Percentiles rank a stretch among this genome's conserved stretches.
phyloP scores from a whole-genome alignment of 495 filamentous ascomycete genomes.

The Ramalina peruviana region DNA sequence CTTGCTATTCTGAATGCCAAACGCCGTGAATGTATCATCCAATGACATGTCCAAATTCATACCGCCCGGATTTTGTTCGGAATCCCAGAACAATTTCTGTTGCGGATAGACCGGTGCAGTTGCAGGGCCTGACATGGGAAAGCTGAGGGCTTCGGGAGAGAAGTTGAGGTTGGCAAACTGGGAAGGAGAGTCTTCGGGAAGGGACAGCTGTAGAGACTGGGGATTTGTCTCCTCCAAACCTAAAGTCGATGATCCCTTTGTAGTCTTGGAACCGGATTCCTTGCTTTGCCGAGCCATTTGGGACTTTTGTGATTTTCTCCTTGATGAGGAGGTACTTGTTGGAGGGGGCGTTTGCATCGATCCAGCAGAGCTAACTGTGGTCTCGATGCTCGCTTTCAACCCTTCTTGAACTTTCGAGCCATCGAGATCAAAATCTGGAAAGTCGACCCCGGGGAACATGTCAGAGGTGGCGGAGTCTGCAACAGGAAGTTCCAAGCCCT shows the following conservation, averaged over 20 bases:
- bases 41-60: slow-evolving; percentile 38
- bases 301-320: slow-evolving; percentile 22
- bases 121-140: slow-evolving; percentile 55
- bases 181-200: slow-evolving; percentile 29
- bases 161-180: slow-evolving; percentile 43
- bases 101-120: slow-evolving; percentile 52
- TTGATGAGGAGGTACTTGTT: slow-evolving; percentile 37
- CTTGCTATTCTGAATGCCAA: slow-evolving; percentile 7
- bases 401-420: slow-evolving; percentile 1
- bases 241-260: slow-evolving; percentile 10
- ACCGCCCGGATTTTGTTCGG: slow-evolving; percentile 33
- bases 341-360: slow-evolving; percentile 57
- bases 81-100: slow-evolving; percentile 63
- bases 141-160: slow-evolving; percentile 54
- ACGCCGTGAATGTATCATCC: slow-evolving; percentile 12
- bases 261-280: slow-evolving; percentile 12
- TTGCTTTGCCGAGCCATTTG: slow-evolving; percentile 21
- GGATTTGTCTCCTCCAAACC: slow-evolving; percentile 16
- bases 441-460: slow-evolving; percentile 35
- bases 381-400: slow-evolving; percentile 27
- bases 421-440: background rate
- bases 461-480: slow-evolving; percentile 36
- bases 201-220: slow-evolving; percentile 30
- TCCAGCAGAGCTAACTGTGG: slow-evolving; percentile 32
- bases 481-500: background rate